phyloP scores from a whole-genome alignment of 2,329 filamentous ascomycete genomes.

The Harringtonia aguacate region DNA sequence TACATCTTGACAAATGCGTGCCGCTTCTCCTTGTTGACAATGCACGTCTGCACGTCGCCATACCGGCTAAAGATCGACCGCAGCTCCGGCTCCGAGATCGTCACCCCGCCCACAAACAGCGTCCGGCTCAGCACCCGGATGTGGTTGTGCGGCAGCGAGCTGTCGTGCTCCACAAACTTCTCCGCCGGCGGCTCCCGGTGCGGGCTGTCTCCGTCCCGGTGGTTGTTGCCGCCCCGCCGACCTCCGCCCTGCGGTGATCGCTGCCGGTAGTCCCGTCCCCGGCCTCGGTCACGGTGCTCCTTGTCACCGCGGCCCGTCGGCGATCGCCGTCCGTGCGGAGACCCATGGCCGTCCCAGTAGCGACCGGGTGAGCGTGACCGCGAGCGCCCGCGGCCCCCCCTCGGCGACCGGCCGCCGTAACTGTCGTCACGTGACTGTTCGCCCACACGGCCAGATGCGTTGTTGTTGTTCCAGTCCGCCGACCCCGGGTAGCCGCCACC shows the following conservation, averaged over 20 bases:
- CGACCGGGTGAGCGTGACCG: slow-evolving; percentile 64
- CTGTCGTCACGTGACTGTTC: slow-evolving; percentile 44
- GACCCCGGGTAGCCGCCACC: background rate
- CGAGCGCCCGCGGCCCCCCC: slow-evolving; percentile 48
- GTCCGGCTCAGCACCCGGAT: slow-evolving; percentile 95
- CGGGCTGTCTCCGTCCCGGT: slow-evolving; percentile 49
- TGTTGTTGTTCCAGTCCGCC: background rate
- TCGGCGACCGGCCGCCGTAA: slow-evolving; percentile 53
- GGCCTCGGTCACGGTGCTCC: slow-evolving; percentile 34
- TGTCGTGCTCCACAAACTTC: slow-evolving; percentile 77
- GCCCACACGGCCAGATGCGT: slow-evolving; percentile 9
- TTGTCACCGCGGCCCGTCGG: slow-evolving; percentile 45
- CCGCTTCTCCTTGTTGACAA: slow-evolving; percentile 95
- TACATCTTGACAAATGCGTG: slow-evolving; percentile 99
- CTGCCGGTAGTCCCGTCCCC: slow-evolving; percentile 68
- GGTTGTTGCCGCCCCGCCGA: background rate
- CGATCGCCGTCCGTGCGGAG: slow-evolving; percentile 63
- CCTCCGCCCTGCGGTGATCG: slow-evolving; percentile 63
- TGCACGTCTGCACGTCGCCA: slow-evolving; percentile 90
- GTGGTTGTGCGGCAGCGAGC: slow-evolving; percentile 57
- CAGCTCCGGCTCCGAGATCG: slow-evolving; percentile 73
- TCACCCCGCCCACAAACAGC: slow-evolving; percentile 92
- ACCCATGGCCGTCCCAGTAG: slow-evolving; percentile 51
- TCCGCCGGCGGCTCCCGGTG: slow-evolving; percentile 19
- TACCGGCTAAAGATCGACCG: slow-evolving; percentile 70